A percentile compares a stretch with the other conserved stretches of the same genome.
Conservation (phyloP, 108 stramenopile species). For the Schizochytrium sp. region DNA sequence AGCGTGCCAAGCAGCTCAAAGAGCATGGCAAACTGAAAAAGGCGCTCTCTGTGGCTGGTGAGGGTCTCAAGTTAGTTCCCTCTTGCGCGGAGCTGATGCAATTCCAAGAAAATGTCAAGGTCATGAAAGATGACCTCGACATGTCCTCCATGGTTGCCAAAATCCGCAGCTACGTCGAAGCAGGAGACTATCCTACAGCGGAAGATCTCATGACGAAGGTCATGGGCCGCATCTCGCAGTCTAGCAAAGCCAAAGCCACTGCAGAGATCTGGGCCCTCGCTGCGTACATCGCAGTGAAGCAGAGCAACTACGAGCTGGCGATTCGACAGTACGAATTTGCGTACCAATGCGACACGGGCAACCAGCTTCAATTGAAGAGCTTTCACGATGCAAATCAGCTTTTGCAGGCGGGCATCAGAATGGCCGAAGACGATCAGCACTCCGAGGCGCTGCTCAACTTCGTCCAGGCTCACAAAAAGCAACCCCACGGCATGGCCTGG, state of each 20-base stretch:
- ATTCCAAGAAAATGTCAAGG: neutral
- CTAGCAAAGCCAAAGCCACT: neutral
- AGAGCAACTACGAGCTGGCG: neutral
- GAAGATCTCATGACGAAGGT: neutral
- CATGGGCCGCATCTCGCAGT: neutral
- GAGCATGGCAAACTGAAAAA: neutral
- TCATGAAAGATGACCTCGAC: neutral
- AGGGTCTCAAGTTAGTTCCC: neutral
- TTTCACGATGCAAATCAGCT: neutral
- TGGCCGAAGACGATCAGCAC: neutral
- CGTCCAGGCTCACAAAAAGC: neutral
- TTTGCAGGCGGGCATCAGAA: neutral
- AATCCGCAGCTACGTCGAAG: neutral
- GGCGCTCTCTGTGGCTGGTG: neutral
- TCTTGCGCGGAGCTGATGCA: neutral
- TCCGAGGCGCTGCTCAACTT: neutral
- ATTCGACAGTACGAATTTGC: neutral
- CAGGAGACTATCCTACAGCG: neutral
- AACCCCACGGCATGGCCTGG: neutral
- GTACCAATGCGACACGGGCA: neutral
- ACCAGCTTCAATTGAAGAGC: neutral
- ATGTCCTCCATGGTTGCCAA: neutral
- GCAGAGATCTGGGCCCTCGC: neutral
- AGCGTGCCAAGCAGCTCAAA: neutral
- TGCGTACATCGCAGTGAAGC: neutral